Conservation (phyloP, 2,329 filamentous ascomycete genomes). For the Fusarium bactridioides region DNA sequence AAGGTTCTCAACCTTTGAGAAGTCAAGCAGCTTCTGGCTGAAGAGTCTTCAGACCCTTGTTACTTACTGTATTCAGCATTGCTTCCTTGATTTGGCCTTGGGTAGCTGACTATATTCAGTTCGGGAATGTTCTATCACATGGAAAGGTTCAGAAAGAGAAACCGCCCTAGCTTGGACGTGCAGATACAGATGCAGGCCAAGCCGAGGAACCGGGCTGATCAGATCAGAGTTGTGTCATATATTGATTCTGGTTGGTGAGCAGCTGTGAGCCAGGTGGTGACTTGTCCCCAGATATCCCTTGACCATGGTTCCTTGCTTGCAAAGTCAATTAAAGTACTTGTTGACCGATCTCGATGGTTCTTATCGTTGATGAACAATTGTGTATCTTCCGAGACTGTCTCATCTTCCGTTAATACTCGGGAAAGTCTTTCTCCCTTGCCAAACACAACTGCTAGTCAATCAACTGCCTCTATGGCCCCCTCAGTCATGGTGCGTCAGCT, state of each 20-base stretch:
- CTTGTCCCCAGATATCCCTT: not conserved
- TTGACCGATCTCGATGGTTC: not conserved
- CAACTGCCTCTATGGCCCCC: slow-evolving; percentile 6
- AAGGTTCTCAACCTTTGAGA: not conserved
- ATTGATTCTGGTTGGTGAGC: not conserved
- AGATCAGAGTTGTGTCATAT: not conserved
- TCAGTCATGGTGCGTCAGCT: slow-evolving; percentile 28
- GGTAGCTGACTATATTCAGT: not conserved
- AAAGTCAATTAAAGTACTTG: not conserved
- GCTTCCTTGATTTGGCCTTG: not conserved
- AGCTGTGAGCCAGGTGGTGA: not conserved
- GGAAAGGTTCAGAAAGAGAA: not conserved
- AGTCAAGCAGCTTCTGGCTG: not conserved
- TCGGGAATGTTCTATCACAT: slow-evolving; percentile 1
- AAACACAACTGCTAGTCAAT: not conserved
- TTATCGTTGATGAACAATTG: not conserved
- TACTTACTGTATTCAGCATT: not conserved
- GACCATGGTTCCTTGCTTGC: not conserved
- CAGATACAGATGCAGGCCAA: not conserved
- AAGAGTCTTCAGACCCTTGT: not conserved
- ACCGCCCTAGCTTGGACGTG: not conserved
- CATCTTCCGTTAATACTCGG: not conserved
- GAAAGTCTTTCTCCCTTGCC: not conserved
- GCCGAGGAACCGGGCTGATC: not conserved
- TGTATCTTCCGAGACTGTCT: not conserved